phyloP scores from a whole-genome alignment of 148 eudicot genomes.

The Amaranthus cruentus region DNA sequence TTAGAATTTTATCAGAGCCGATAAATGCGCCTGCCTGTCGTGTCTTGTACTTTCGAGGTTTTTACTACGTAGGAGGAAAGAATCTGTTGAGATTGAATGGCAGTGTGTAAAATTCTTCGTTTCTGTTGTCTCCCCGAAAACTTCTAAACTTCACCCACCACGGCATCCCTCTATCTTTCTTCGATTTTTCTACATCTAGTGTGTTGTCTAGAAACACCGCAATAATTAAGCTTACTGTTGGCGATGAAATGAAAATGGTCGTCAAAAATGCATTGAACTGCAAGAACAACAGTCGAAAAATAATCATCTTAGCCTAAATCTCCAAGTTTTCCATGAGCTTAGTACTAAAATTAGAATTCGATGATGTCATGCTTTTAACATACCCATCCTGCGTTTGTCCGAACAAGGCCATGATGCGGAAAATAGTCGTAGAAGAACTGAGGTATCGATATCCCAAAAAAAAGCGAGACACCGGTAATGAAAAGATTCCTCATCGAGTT shows the following conservation, averaged over 20 bases:
- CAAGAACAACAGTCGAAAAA: constrained; percentile 4
- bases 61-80: constrained; percentile 84
- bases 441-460: constrained; percentile 93
- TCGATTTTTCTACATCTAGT: constrained; percentile 81
- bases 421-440: constrained; percentile 71
- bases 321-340: neutral
- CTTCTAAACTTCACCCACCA: constrained; percentile 99
- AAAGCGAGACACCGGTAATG: constrained; percentile 87
- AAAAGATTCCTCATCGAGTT: constrained; percentile 96
- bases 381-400: constrained; percentile 97
- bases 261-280: constrained; percentile 96
- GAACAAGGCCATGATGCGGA: constrained; percentile 71
- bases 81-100: constrained; percentile 97
- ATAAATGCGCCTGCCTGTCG: neutral
- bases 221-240: constrained; percentile 78
- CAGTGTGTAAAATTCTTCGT: constrained; percentile 94
- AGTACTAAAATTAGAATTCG: neutral
- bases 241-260: constrained; percentile 80
- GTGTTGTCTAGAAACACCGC: constrained; percentile 97
- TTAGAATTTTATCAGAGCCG: constrained; percentile 15
- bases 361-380: neutral
- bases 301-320: neutral
- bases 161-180: constrained; percentile 96
- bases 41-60: neutral
- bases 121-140: constrained; percentile 88